These are phyloP conservation scores for Ceratopteris richardii DNA, from an alignment of 75 land plant species.

Conservation along the genomic window DNA sequence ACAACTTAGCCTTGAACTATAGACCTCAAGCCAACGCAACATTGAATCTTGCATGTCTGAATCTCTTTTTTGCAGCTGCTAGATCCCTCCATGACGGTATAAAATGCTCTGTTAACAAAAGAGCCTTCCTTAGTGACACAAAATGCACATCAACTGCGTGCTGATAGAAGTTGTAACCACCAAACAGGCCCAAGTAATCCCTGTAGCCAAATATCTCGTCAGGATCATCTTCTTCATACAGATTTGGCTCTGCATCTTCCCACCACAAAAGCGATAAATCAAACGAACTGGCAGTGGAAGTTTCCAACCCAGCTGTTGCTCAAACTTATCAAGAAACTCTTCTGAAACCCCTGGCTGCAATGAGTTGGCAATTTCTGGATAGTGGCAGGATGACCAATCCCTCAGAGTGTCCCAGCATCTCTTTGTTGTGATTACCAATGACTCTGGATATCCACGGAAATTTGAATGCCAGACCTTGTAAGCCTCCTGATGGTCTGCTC, in stretches of 20 bases:
- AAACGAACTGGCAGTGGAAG: conserved; percentile 58
- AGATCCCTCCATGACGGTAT: conserved; percentile 5
- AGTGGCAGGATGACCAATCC: conserved; percentile 44
- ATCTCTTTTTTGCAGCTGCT: conserved; percentile 12
- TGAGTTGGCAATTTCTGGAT: conserved; percentile 50
- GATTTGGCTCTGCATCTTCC: conserved; percentile 22
- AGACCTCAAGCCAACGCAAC: conserved; percentile 88
- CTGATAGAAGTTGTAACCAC: conserved; percentile 71
- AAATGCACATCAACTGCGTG: conserved; percentile 66
- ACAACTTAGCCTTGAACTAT: conserved; percentile 44
- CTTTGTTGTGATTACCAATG: conserved; percentile 55
- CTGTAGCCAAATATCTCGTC: neutral
- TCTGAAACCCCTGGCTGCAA: conserved; percentile 59
- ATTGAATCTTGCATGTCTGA: conserved; percentile 46
- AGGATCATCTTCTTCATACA: conserved; percentile 4
- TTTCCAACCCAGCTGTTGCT: conserved; percentile 38
- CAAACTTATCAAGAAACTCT: conserved; percentile 41
- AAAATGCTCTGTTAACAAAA: conserved; percentile 31
- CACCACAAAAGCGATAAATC: conserved; percentile 72
- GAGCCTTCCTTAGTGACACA: conserved; percentile 35
- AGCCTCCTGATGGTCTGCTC: too few relatives aligned
- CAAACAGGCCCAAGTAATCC: conserved; percentile 51
- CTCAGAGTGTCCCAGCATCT: conserved; percentile 48
- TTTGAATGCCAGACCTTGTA: conserved; percentile 54
- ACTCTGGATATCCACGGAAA: conserved; percentile 48